Base-by-base conservation (phyloP, 177 flowering plant genomes). In the Tripterygium wilfordii region DNA sequence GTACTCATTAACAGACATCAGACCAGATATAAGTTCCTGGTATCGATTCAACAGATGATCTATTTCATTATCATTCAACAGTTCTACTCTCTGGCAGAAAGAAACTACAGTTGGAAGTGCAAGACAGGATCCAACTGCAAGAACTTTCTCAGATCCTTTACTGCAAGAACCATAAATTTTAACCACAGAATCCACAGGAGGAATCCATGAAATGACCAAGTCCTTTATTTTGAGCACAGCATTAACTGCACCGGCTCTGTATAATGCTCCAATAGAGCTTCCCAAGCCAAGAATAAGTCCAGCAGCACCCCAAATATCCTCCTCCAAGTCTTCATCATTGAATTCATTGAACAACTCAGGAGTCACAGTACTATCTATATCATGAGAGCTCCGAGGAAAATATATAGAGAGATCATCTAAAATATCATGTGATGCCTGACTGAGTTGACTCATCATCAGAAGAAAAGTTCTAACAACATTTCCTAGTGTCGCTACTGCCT, bases 251-350 rank as follows among this genome's bases (percentile, higher is more conserved):
- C 92, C 96, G 49, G 75, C 62, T 71, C 83, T 65, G 49, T 79
- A 87, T 30, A 89, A 27, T 42, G 94, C 89, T 63, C 67, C 48
- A 30, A 87, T 51, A 57, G 76, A 75, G 68, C 61, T 58, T 9
- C 79, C 95, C 60, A 94, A 70, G 57, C 97, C 99, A 51, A 87
- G 46, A 42, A 85, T 67, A 47, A 83, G 83, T 55, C 96, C 99
- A 48, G 92, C 75, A 61, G 78, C 68, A 51, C 90, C 95, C 99
- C 99, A 94, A 32, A 70, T 58, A 57, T 94, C 97, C 62, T 79
- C 92, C 59, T 78, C 90, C 60, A 70, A 42, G 55, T 62, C 60
- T 45, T 70, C 73, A 56, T 7, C 33, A 49, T 52, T 54, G n/a
- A n/a, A n/a, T 51, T 51, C 61, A 55, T 7, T 8, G 5, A 36